Evolutionary conservation across 192 early-diverging fungal species (phyloP).

Genomic region (Hyaloraphidium curvatum): DNA sequence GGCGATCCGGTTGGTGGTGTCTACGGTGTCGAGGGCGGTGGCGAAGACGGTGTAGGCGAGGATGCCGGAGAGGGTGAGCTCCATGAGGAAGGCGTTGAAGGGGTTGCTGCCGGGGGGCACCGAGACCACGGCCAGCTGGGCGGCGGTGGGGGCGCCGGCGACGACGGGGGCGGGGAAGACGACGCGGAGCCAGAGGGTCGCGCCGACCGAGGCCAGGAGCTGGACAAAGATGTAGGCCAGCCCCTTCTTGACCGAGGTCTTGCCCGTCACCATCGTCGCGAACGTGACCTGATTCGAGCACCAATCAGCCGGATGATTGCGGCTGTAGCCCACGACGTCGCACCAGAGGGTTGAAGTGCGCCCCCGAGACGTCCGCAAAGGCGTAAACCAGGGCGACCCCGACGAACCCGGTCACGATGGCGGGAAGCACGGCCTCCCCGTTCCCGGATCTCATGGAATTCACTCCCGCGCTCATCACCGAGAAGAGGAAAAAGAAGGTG

Average conservation of each 20-base stretch:
- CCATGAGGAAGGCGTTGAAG: constrained; percentile 35
- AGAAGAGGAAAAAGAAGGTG: constrained; percentile 39
- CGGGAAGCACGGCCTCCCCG: constrained; percentile 20
- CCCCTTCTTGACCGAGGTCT: constrained; percentile 30
- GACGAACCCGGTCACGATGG: constrained; percentile 26
- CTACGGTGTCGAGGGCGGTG: constrained; percentile 40
- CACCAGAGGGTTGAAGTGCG: constrained; percentile 35
- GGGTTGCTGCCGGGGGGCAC: neutral
- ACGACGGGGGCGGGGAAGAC: constrained; percentile 29
- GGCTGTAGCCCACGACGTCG: neutral
- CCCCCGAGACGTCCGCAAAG: constrained; percentile 44
- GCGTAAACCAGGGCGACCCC: constrained; percentile 36
- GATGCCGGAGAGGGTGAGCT: constrained; percentile 32
- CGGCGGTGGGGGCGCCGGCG: constrained; percentile 17
- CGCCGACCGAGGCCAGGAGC: constrained; percentile 24
- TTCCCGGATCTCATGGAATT: constrained; percentile 14
- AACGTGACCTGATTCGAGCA: constrained; percentile 22
- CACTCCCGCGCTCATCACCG: constrained; percentile 14
- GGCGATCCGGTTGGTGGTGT: constrained; percentile 25
- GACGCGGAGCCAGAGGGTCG: constrained; percentile 23
- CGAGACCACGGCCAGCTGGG: constrained; percentile 9
- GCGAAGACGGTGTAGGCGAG: constrained; percentile 44
- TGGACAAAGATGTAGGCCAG: constrained; percentile 35
- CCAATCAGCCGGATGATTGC: constrained; percentile 5
- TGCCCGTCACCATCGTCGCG: constrained; percentile 33